These are phyloP conservation scores for Epichloe sibirici DNA, from an alignment of 2,329 filamentous ascomycete genomes.

Conservation along the genomic window DNA sequence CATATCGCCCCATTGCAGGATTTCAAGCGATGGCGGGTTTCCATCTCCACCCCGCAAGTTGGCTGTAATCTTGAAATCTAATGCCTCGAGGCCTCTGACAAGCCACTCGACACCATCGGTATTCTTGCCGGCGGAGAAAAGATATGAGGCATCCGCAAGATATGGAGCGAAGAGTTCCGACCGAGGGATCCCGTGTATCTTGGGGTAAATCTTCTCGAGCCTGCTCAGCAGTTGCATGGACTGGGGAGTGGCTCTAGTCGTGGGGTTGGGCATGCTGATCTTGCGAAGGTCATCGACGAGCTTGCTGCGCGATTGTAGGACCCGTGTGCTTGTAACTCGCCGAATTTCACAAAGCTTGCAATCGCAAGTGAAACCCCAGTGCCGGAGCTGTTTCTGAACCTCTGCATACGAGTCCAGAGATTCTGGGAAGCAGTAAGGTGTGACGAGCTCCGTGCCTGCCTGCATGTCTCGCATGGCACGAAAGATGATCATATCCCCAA, in stretches of 20 bases:
- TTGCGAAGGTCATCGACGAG: background rate
- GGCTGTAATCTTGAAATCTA: background rate
- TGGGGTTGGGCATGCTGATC: background rate
- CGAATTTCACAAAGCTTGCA: background rate
- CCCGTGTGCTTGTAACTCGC: background rate
- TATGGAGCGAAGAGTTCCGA: background rate
- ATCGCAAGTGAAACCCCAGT: background rate
- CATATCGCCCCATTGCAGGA: background rate
- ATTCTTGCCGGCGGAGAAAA: background rate
- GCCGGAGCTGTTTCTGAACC: background rate
- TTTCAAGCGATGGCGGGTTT: background rate
- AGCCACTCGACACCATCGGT: background rate
- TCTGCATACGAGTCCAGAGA: background rate
- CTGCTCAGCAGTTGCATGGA: background rate
- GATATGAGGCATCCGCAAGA: background rate
- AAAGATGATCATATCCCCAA: slow-evolving; percentile 41
- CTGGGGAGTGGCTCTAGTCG: background rate
- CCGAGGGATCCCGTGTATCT: background rate
- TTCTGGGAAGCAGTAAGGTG: slow-evolving; percentile 9
- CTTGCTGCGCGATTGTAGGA: background rate
- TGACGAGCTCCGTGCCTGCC: slow-evolving; percentile 31
- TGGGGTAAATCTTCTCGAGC: background rate
- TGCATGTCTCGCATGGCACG: slow-evolving; percentile 32
- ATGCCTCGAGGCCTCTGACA: background rate
- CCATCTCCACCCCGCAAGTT: background rate